Base-by-base conservation (phyloP, 148 eudicot genomes). In the Polygonum maritimum region DNA sequence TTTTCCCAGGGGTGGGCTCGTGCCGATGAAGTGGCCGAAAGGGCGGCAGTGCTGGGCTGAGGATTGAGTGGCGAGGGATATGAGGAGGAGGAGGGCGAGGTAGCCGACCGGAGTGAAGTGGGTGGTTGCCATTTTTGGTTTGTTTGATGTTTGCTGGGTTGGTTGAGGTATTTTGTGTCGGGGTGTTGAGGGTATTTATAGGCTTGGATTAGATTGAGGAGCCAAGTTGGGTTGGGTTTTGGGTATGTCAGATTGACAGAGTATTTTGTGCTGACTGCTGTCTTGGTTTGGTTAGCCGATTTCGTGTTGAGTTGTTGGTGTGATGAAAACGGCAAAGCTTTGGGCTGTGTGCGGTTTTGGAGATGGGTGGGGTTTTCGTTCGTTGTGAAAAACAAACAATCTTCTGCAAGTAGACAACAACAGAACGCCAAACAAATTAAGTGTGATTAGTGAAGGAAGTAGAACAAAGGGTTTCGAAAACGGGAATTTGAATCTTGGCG, bases 1-100 rank as follows among this genome's bases (percentile, higher is more conserved):
- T 69, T 73, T 54, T 2, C 78, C 83, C 0, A 76, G 76, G 2
- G 85, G 82, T 9, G 75, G 54, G 75, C 10, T 72, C 7, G 35
- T 41, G 52, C 75, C 75, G 21, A 41, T 4, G 54, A 72, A 72
- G 35, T 72, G 75, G 8, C 75, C 75, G 75, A 41, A 72, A 2
- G 75, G 75, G 33, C 75, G 49, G 51, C 75, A 72, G 54, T 72
- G 75, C 35, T 72, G 75, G 33, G 75, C 75, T 18, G 45, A 9
- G 15, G 74, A 40, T 9, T 12, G 48, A 9, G 26, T 11, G 16
- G 38, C 35, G 52, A 71, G 49, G 74, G 51, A 5, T 72, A 26
- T 36, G 54, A 72, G 75, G 35, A 72, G 52, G 11, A 21, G 54
- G 18, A 70, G 48, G 73, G 73, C 26, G 73, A 60, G 69, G 69